These are phyloP conservation scores for Solidago caesia DNA, from an alignment of 129 eudicot species.

Conservation along the genomic window DNA sequence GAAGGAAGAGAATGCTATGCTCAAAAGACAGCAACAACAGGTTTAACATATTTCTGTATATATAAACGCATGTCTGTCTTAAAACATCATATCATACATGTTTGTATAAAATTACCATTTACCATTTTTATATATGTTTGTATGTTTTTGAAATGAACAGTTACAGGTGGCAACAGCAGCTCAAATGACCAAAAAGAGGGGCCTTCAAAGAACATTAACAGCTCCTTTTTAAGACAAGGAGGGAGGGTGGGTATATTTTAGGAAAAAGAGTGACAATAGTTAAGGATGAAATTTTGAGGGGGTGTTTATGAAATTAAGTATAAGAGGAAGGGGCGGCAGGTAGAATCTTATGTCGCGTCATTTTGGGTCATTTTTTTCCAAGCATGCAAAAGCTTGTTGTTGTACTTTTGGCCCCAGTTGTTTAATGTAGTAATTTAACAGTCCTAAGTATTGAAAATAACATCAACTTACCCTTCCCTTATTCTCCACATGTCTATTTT, in stretches of 20 bases:
- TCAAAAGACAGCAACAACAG: conserved; percentile 52
- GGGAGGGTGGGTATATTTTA: conserved; percentile 25
- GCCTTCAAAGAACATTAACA: conserved; percentile 54
- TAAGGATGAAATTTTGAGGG: conserved; percentile 32
- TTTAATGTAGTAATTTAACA: conserved; percentile 35
- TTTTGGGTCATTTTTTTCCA: conserved; percentile 34
- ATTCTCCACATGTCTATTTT: background rate
- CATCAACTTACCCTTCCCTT: conserved; percentile 16
- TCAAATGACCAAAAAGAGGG: conserved; percentile 50
- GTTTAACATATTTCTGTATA: conserved; percentile 10
- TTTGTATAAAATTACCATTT: background rate
- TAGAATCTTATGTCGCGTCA: conserved; percentile 31
- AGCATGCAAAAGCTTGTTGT: conserved; percentile 40
- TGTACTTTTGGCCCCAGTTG: conserved; percentile 34
- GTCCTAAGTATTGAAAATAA: conserved; percentile 26
- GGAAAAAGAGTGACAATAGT: conserved; percentile 33
- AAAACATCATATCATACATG: background rate
- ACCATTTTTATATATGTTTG: background rate
- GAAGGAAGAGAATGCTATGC: conserved; percentile 53
- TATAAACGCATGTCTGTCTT: background rate
- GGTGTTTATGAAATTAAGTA: conserved; percentile 26
- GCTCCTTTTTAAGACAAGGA: conserved; percentile 70
- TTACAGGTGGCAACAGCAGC: conserved; percentile 44
- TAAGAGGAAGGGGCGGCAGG: conserved; percentile 34
- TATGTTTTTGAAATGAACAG: conserved; percentile 31